Evolutionary conservation across 2,329 filamentous ascomycete species (phyloP), one percentile per base, ranked within the genome.

Genomic region (Tolypocladium sp.): DNA sequence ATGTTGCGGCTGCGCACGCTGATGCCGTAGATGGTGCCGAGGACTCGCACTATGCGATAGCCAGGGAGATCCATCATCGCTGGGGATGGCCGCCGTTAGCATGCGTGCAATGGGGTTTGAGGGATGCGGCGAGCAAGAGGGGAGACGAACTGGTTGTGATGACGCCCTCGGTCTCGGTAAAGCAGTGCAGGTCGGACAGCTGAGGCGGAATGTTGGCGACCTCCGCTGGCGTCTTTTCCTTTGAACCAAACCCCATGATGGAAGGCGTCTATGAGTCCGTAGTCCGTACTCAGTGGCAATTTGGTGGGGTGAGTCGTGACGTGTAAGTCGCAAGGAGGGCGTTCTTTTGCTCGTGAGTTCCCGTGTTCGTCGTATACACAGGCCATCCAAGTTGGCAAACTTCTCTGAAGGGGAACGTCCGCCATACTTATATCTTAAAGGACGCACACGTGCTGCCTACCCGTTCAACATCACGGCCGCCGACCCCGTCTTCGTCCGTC

Each of bases 1-100:
- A 80, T 79, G 72, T 86, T 86, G 55, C 83, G 80, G 20, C 79
- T 80, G 12, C 81, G 80, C 8, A 84, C 81, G 0, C 79, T 82
- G 51, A 84, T 74, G 12, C 82, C 82, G 70, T 82, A 84, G 37
- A 84, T 79, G 9, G 82, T 79, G 58, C 84, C 84, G 7, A 87
- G 77, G 1, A 85, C 79, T 57, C 76, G 76, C 42, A 80, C 77
- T 55, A 86, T 74, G 62, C 79, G 81, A 70, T 86, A 86, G 9
- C 83, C 83, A 0, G 83, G 83, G 27, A 87, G 71, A 66, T 86
- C 83, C 70, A 82, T 83, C 82, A 85, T 86, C 57, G 84, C 73
- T 76, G 52, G 8, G 15, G 20, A 12, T 13, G 38, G 38, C 37
- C 3, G 13, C n/a, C 33, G 42, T 49, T 4, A 55, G 57, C 12